Percentiles rank a stretch among this genome's conserved stretches.
Evolutionary conservation across 306 rosid genomes (phyloP).

Genomic region (Fagus sylvatica): DNA sequence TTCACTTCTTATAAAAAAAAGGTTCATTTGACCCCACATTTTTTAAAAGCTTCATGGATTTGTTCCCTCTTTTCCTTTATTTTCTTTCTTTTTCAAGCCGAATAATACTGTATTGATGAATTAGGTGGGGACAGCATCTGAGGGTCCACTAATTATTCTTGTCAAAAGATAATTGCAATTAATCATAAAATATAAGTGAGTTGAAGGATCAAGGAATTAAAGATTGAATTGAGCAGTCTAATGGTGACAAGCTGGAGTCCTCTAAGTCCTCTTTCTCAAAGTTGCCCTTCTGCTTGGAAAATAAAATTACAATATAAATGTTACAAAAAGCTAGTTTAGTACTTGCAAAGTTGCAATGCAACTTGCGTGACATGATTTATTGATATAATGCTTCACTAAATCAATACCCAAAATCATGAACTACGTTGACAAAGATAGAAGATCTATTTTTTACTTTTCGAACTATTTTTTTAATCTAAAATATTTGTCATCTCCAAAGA

Average conservation of each 20-base stretch:
- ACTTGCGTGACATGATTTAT: slow-evolving; percentile 2
- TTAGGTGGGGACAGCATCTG: slow-evolving; percentile 13
- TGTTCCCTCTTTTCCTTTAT: slow-evolving; percentile 1
- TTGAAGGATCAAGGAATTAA: neutral
- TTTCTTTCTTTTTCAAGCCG: slow-evolving; percentile 11
- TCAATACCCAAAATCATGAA: slow-evolving; percentile 5
- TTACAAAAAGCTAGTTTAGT: neutral
- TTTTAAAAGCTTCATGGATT: slow-evolving; percentile 19
- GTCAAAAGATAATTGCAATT: neutral
- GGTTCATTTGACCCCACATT: slow-evolving; percentile 37
- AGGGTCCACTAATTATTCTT: neutral
- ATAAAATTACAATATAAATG: neutral
- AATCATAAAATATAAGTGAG: neutral
- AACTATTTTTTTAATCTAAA: neutral
- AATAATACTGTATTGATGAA: slow-evolving; percentile 24
- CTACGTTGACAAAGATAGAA: neutral
- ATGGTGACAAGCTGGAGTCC: neutral
- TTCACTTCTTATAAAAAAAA: slow-evolving; percentile 9
- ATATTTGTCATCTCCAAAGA: neutral
- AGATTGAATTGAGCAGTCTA: neutral
- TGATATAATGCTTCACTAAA: slow-evolving; percentile 16
- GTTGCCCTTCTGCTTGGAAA: neutral
- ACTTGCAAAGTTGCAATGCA: neutral
- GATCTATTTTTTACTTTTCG: slow-evolving; percentile 25
- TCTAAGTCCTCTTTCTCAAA: neutral